Percentiles rank a stretch among this genome's conserved stretches.
Evolutionary conservation across 2,329 filamentous ascomycete genomes (phyloP).

Genomic region (Rhynchosporium secalis): DNA sequence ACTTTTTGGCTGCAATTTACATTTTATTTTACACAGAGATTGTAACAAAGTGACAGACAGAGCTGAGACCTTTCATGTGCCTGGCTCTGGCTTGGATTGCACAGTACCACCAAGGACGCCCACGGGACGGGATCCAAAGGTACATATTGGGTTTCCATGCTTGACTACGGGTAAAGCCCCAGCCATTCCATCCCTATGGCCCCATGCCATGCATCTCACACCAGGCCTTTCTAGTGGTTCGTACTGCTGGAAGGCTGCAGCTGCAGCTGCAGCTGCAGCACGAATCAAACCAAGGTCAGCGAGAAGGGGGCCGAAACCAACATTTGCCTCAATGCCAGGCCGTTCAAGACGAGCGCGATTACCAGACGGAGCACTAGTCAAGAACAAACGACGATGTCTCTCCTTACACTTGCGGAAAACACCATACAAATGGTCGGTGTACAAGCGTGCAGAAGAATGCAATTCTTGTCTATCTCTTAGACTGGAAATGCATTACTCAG

Average conservation of each 20-base stretch:
- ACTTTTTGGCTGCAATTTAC: too few relatives aligned
- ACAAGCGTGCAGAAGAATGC: background rate
- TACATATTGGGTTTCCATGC: constrained; percentile 7
- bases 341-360: background rate
- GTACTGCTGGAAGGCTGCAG: constrained; percentile 4
- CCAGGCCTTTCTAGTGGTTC: constrained; percentile 7
- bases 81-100: constrained; percentile 3
- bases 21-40: background rate
- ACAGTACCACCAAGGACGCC: too few relatives aligned
- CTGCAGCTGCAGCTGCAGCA: constrained; percentile 1
- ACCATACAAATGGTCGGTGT: background rate
- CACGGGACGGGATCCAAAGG: background rate
- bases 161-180: constrained; percentile 8
- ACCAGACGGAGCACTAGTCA: background rate
- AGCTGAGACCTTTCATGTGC: background rate
- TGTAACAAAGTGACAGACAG: background rate
- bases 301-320: constrained; percentile 5
- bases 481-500: constrained; percentile 10
- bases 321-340: constrained; percentile 2
- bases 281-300: background rate
- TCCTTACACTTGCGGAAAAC: background rate
- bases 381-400: background rate
- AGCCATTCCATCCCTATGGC: background rate
- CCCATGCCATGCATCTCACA: background rate
- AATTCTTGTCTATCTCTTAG: background rate